These are phyloP conservation scores for Sutorius eximius DNA, from an alignment of 1,284 basidiomycete genomes.

Conservation along the genomic window DNA sequence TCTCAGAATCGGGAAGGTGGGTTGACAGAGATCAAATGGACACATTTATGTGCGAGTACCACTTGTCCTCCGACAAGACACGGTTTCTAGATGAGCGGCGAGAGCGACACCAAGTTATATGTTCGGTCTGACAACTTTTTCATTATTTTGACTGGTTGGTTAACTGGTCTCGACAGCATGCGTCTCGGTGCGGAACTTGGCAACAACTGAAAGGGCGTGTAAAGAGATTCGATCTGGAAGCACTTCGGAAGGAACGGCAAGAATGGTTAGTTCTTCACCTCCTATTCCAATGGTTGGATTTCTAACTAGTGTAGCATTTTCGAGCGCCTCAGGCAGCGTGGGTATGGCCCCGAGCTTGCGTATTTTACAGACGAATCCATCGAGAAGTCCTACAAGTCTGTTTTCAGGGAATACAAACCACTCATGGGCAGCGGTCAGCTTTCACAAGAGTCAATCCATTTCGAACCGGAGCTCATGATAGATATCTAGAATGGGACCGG, in stretches of 20 bases:
- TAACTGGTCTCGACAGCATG: constrained; percentile 12
- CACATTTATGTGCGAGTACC: constrained; percentile 14
- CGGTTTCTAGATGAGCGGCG: constrained; percentile 9
- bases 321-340: constrained; percentile 11
- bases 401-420: constrained; percentile 14
- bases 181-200: constrained; percentile 13
- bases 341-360: constrained; percentile 16
- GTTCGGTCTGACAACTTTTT: background rate
- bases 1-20: constrained; percentile 1
- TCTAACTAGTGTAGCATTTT: constrained; percentile 15
- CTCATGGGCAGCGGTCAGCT: constrained; percentile 20
- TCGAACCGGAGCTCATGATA: constrained; percentile 3
- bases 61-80: constrained; percentile 4
- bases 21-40: constrained; percentile 13
- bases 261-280: constrained; percentile 4
- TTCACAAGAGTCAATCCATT: background rate
- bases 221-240: constrained; percentile 5
- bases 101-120: background rate
- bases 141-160: background rate
- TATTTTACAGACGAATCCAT: constrained; percentile 4
- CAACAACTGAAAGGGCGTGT: constrained; percentile 5
- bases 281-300: background rate
- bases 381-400: background rate
- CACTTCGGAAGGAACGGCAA: constrained; percentile 9
- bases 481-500: constrained; percentile 15